Percentiles rank a stretch among this genome's conserved stretches.
Conservation (phyloP, 768 basidiomycete species). For the Pholiota microspora region DNA sequence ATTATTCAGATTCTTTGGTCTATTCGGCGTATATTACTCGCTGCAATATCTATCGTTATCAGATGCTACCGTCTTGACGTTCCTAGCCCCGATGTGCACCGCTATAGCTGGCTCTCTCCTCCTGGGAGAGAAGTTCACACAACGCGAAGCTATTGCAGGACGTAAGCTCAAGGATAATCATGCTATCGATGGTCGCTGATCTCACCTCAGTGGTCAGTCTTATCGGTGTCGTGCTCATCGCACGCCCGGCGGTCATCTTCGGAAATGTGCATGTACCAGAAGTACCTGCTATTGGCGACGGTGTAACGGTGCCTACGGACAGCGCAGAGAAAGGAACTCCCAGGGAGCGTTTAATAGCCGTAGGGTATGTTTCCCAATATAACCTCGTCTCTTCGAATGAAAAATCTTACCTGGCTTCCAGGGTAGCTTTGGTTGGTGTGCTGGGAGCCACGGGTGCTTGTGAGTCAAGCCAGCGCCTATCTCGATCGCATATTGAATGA, state of each 20-base stretch:
- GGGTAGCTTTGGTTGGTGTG: slow-evolving; percentile 66
- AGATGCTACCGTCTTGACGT: slow-evolving; percentile 76
- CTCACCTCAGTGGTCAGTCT: slow-evolving; percentile 54
- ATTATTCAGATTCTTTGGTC: slow-evolving; percentile 59
- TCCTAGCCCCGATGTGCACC: slow-evolving; percentile 67
- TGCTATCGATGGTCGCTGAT: background rate
- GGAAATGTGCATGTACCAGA: slow-evolving; percentile 31
- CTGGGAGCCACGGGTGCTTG: slow-evolving; percentile 66
- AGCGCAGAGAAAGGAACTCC: slow-evolving; percentile 26
- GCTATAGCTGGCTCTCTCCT: slow-evolving; percentile 56
- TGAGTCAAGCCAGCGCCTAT: slow-evolving; percentile 29
- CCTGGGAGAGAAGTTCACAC: slow-evolving; percentile 57
- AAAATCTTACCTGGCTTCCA: slow-evolving; percentile 19
- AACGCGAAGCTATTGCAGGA: slow-evolving; percentile 51
- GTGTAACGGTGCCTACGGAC: slow-evolving; percentile 20
- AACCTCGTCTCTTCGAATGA: background rate
- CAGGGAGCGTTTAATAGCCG: slow-evolving; percentile 51
- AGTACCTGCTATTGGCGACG: slow-evolving; percentile 4
- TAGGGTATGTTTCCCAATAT: slow-evolving; percentile 39
- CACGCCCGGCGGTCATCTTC: slow-evolving; percentile 75
- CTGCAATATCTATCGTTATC: slow-evolving; percentile 74
- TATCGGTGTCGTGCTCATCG: slow-evolving; percentile 77
- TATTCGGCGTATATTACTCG: slow-evolving; percentile 70
- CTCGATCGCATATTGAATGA: background rate
- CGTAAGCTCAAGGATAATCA: slow-evolving; percentile 22